Evolutionary conservation across 2,329 filamentous ascomycete species (phyloP).

Genomic region (Penicillium sp.): DNA sequence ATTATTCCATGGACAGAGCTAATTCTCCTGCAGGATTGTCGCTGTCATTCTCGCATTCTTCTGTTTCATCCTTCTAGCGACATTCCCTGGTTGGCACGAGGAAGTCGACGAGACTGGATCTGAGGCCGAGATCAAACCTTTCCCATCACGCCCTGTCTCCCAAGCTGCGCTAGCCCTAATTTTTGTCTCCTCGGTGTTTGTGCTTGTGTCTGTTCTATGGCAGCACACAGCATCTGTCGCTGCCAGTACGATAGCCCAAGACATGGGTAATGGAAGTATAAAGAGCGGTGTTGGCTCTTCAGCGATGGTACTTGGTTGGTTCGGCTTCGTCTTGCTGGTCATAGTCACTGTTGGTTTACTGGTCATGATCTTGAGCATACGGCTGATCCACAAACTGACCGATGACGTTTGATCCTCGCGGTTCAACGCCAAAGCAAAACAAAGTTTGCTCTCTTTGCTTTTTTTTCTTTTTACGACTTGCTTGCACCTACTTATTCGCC

Average conservation of each 20-base stretch:
- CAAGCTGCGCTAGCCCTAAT: constrained; percentile 92
- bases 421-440: not conserved
- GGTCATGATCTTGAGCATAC: constrained; percentile 94
- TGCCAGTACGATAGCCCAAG: constrained; percentile 88
- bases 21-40: constrained; percentile 67
- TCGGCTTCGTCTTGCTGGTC: constrained; percentile 88
- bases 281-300: constrained; percentile 85
- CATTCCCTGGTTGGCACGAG: constrained; percentile 97
- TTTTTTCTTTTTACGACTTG: constrained; percentile 13
- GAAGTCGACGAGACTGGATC: constrained; percentile 77
- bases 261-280: constrained; percentile 86
- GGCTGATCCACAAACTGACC: constrained; percentile 65
- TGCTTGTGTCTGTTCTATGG: constrained; percentile 62
- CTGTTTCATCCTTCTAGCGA: constrained; percentile 90
- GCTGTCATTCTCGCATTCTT: constrained; percentile 96
- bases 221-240: constrained; percentile 92
- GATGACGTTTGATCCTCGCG: constrained; percentile 34
- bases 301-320: constrained; percentile 97
- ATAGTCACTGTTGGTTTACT: constrained; percentile 92
- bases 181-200: constrained; percentile 67
- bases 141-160: constrained; percentile 86
- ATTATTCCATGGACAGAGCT: not conserved
- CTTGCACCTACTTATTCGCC: constrained; percentile 6
- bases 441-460: constrained; percentile 4
- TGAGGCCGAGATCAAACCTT: constrained; percentile 88